These are phyloP conservation scores for Xylaria multiplex DNA, from an alignment of 2,329 filamentous ascomycete genomes.

Conservation along the genomic window DNA sequence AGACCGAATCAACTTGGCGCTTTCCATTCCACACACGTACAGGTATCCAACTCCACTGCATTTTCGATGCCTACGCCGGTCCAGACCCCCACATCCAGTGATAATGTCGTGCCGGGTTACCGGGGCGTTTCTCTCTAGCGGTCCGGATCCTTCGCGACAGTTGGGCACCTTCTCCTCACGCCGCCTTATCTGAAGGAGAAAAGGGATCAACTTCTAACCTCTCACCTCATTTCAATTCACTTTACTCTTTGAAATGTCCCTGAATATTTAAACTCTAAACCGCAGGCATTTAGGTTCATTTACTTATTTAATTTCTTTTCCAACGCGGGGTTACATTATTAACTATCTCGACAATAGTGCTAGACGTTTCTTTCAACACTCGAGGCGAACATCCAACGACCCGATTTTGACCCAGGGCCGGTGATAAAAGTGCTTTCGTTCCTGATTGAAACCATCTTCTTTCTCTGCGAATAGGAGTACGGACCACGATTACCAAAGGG, in stretches of 20 bases:
- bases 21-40: not conserved
- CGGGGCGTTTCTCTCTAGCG: conserved; percentile 8
- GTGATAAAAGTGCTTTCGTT: not conserved
- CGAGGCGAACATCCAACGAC: not conserved
- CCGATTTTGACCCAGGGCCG: not conserved
- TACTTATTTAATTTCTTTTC: not conserved
- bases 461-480: too few species aligned
- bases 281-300: not conserved
- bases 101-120: conserved; percentile 14
- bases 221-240: not conserved
- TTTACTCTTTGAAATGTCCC: not conserved
- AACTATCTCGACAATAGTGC: not conserved
- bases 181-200: not conserved
- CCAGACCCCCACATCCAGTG: conserved; percentile 6
- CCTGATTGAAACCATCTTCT: not conserved
- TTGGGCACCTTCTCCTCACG: conserved; percentile 8
- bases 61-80: not conserved
- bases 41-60: not conserved
- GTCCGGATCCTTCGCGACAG: conserved; percentile 12
- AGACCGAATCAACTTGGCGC: conserved; percentile 3
- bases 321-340: not conserved
- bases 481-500: not conserved
- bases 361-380: conserved; percentile 3
- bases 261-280: not conserved
- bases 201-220: not conserved